Evolutionary conservation across 305 asterid genomes (phyloP), one percentile per base, ranked within the genome.

Genomic region (Fraxinus floribunda): DNA sequence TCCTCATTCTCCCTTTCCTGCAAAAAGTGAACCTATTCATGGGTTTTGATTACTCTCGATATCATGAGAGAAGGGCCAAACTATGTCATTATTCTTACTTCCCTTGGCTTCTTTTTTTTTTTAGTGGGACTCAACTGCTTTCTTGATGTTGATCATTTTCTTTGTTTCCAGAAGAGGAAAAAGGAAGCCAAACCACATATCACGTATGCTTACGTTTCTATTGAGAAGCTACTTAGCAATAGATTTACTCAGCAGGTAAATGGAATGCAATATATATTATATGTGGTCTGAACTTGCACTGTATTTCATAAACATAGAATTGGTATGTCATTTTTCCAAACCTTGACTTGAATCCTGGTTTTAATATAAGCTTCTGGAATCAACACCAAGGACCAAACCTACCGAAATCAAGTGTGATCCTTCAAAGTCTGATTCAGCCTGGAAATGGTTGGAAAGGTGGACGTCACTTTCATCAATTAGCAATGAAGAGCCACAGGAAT

Each of bases 401-500:
- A 91, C 92, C 80, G 90, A 91, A 86, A 90, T 97, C 84, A 97
- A 94, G 87, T 97, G 99, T 84, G 98, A 94, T 78, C 97, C 98
- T 81, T 90, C 82, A 70, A 93, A 93, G 80, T 85, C 94, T 0
- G 98, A 97, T 87, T 89, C 98, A 5, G 87, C 98, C 83, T 97
- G 99, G 99, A 88, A 84, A 87, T 96, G 99, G 99, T 87, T 96
- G 82, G 98, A 92, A 88, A 88, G 98, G 82, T 94, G 99, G 99
- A 92, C 93, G 92, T 82, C 98, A 75, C 93, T 84, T 84, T 89
- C 97, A 80, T 86, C 97, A 0, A 86, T 85, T 70, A 88, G 82
- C 85, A 82, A 68, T 29, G 88, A 86, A 77, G 87, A 79, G 82
- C 86, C 88, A 44, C 89, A 76, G 29, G 86, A 78, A 74, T 80